Percentiles rank a stretch among this genome's conserved stretches.
Evolutionary conservation across 768 basidiomycete genomes (phyloP).

Genomic region (Panaeolus cyanescens): DNA sequence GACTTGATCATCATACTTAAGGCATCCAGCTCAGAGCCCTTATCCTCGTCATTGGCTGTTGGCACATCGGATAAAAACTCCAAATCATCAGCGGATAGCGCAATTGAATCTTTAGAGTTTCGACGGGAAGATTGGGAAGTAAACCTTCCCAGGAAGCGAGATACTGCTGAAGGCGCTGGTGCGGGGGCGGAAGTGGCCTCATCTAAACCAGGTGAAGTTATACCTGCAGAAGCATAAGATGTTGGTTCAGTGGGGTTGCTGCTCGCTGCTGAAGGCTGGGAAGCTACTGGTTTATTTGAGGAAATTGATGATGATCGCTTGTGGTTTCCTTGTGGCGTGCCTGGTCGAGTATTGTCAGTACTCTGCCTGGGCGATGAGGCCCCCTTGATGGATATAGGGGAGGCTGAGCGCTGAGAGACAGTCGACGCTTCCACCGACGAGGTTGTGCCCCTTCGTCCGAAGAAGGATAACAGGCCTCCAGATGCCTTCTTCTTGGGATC

Average conservation of each 20-base stretch:
- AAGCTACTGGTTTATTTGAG: constrained; percentile 2
- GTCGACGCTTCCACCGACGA: constrained; percentile 14
- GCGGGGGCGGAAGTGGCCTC: constrained; percentile 22
- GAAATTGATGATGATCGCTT: constrained; percentile 13
- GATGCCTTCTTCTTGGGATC: constrained; percentile 54
- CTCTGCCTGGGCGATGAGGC: constrained; percentile 26
- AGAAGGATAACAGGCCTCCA: constrained; percentile 73
- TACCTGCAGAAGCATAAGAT: constrained; percentile 13
- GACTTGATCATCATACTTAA: constrained; percentile 45
- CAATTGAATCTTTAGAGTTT: constrained; percentile 52
- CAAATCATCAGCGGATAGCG: constrained; percentile 79
- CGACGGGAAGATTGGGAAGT: constrained; percentile 45
- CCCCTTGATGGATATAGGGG: constrained; percentile 18
- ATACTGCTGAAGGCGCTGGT: constrained; percentile 67
- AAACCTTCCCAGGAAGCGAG: constrained; percentile 81
- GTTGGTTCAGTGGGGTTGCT: constrained; percentile 8
- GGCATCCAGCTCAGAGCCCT: constrained; percentile 33
- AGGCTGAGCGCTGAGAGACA: constrained; percentile 13
- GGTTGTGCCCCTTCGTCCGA: constrained; percentile 44
- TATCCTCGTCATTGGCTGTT: constrained; percentile 50
- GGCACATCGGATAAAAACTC: constrained; percentile 77
- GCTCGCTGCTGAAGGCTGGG: not conserved
- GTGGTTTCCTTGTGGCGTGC: not conserved
- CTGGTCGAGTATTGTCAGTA: constrained; percentile 17
- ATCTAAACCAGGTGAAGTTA: constrained; percentile 14